Evolutionary conservation across 2,329 filamentous ascomycete species (phyloP), one percentile per base, ranked within the genome.

Genomic region (Verticillium albo-atrum): DNA sequence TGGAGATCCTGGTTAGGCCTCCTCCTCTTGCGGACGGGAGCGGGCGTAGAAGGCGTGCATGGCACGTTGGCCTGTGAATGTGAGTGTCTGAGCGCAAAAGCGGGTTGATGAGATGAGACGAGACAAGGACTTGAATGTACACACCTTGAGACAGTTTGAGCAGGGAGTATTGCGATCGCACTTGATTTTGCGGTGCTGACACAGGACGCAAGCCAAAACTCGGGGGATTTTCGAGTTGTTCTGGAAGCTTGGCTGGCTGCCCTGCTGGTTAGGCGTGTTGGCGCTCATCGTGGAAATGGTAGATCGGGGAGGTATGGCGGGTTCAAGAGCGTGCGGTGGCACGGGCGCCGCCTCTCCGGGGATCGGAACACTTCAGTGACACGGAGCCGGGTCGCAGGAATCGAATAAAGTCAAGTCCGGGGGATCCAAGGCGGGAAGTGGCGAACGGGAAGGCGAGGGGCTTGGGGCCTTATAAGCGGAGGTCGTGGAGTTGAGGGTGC

Each of bases 131-230:
- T 12, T 28, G n/a, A n/a, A 4, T 53, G 37, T 14, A 14, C 23
- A 23, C 65, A 86, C 83, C 78, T 86, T 86, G 68, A 82, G 72
- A 64, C 83, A 86, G 65, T 86, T 86, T 60, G 82, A 80, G 66
- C 83, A 86, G 4, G 83, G 84, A 47, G 80, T 83, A 50, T 78
- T 79, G 61, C 83, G 78, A 66, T 86, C 83, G 71, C 84, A 87
- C 69, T 84, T 85, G 71, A 86, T 86, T 72, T 87, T 86, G 66
- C 84, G 79, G 67, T 83, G 81, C 68, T 86, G 83, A 67, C 83
- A 86, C 37, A 85, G 74, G 23, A 83, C 80, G 64, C 83, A 84
- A 23, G 81, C 81, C 60, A 84, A 72, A 54, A 83, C 76, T 64
- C 81, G 74, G 15, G 74, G 71, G 14, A 75, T 53, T 14, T 27